A percentile compares a stretch with the other conserved stretches of the same genome.
These are phyloP conservation scores for Scutellaria baicalensis DNA, from an alignment of 257 asterid genomes.

Conservation along the genomic window DNA sequence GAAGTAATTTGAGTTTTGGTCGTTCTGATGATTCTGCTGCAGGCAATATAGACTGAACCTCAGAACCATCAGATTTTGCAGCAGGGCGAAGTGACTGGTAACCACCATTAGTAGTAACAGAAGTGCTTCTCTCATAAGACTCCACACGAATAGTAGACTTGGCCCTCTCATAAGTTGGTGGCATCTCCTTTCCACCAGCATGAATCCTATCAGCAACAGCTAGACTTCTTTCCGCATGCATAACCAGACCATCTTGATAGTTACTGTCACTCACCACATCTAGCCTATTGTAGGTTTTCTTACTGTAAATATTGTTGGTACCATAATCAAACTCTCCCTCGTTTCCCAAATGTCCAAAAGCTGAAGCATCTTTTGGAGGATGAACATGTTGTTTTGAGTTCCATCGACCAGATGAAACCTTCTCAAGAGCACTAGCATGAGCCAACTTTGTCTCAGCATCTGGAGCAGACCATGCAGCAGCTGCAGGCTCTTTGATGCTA, in stretches of 20 bases:
- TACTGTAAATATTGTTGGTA: slow-evolving; percentile 18
- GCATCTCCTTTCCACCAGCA: slow-evolving; percentile 34
- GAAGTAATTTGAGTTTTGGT: slow-evolving; percentile 81
- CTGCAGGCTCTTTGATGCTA: slow-evolving; percentile 41
- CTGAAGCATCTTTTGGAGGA: slow-evolving; percentile 43
- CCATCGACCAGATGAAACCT: slow-evolving; percentile 95
- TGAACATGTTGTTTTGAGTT: slow-evolving; percentile 50
- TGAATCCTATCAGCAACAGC: slow-evolving; percentile 38
- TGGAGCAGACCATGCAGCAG: slow-evolving; percentile 66
- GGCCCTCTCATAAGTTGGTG: slow-evolving; percentile 37
- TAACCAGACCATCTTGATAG: slow-evolving; percentile 25
- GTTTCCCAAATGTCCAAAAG: slow-evolving; percentile 25
- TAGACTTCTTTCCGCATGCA: slow-evolving; percentile 50
- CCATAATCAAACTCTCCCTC: slow-evolving; percentile 29
- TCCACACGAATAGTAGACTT: slow-evolving; percentile 32
- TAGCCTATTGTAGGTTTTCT: slow-evolving; percentile 24
- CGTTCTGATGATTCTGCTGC: slow-evolving; percentile 63
- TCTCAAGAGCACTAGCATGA: slow-evolving; percentile 92
- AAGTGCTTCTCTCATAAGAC: slow-evolving; percentile 31
- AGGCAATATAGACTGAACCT: slow-evolving; percentile 32
- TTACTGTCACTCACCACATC: slow-evolving; percentile 28
- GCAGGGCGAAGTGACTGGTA: slow-evolving; percentile 21
- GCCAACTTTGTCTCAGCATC: slow-evolving; percentile 72
- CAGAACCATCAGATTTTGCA: slow-evolving; percentile 34
- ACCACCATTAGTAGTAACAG: slow-evolving; percentile 29